Conservation (phyloP, 805 yeast genomes). For the Zygotorulaspora danielsina region DNA sequence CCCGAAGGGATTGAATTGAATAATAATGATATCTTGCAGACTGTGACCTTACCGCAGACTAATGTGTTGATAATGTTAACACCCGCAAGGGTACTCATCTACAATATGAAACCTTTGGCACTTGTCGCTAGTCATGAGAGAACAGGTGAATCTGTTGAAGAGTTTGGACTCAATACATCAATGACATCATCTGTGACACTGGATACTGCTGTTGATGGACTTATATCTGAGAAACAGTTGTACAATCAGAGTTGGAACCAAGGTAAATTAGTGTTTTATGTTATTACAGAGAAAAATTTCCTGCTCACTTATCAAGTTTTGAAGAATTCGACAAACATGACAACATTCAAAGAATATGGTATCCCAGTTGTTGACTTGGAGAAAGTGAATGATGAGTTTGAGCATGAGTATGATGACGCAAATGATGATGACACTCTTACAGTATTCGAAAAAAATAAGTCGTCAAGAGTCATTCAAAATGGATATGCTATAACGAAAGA, state of each 20-base stretch:
- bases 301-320: constrained; percentile 31
- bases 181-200: constrained; percentile 18
- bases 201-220: constrained; percentile 18
- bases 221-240: constrained; percentile 15
- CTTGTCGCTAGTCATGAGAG: constrained; percentile 32
- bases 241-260: constrained; percentile 13
- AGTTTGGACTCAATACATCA: constrained; percentile 30
- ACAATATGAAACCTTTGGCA: constrained; percentile 35
- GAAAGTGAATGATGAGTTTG: constrained; percentile 13
- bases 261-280: constrained; percentile 29
- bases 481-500: constrained; percentile 33
- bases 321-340: constrained; percentile 20
- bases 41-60: constrained; percentile 24
- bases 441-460: constrained; percentile 29
- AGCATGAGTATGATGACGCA: constrained; percentile 21
- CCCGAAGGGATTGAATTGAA: constrained; percentile 8
- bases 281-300: constrained; percentile 29
- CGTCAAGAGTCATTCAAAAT: constrained; percentile 34
- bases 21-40: constrained; percentile 25
- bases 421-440: constrained; percentile 33
- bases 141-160: constrained; percentile 25
- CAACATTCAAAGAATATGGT: constrained; percentile 31
- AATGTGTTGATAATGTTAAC: constrained; percentile 31
- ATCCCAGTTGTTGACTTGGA: constrained; percentile 22
- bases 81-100: constrained; percentile 27